Conservation (phyloP, 2,329 filamentous ascomycete species). For the Massarina eburnea region DNA sequence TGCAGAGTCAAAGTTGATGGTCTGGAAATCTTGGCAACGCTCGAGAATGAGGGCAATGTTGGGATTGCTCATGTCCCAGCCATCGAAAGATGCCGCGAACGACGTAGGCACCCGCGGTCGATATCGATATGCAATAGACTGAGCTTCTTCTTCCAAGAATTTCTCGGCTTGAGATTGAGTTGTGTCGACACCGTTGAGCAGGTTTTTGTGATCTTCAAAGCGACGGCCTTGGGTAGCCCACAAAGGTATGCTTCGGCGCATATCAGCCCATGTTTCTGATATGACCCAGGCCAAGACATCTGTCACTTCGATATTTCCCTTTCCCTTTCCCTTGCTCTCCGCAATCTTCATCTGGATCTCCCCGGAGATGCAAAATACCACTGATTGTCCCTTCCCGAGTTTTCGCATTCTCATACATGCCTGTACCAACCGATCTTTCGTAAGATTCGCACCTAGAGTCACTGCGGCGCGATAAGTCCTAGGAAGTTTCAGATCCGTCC, state of each 20-base stretch:
- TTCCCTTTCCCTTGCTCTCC: constrained; percentile 7
- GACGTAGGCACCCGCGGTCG: constrained; percentile 30
- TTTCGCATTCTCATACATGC: constrained; percentile 69
- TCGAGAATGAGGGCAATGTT: constrained; percentile 23
- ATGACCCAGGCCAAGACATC: constrained; percentile 65
- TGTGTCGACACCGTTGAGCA: constrained; percentile 33
- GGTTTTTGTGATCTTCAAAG: constrained; percentile 46
- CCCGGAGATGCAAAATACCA: constrained; percentile 61
- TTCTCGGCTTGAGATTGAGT: constrained; percentile 35
- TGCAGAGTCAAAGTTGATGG: constrained; percentile 34
- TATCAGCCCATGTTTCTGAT: constrained; percentile 56
- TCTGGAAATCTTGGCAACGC: constrained; percentile 26
- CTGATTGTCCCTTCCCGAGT: constrained; percentile 66
- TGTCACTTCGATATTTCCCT: constrained; percentile 46
- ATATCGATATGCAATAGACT: constrained; percentile 57
- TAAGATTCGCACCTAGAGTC: constrained; percentile 65
- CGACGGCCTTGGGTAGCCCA: constrained; percentile 64
- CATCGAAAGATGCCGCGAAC: background rate
- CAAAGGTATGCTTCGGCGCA: constrained; percentile 54
- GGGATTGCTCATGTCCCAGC: constrained; percentile 16
- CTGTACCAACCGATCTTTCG: constrained; percentile 71
- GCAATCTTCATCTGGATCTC: constrained; percentile 62
- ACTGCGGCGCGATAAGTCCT: constrained; percentile 63
- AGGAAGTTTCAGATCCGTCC: constrained; percentile 68
- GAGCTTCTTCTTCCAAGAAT: constrained; percentile 60